Percentiles rank a stretch among this genome's conserved stretches.
phyloP scores from a whole-genome alignment of 2,329 filamentous ascomycete genomes.

The Aspergillus texensis region DNA sequence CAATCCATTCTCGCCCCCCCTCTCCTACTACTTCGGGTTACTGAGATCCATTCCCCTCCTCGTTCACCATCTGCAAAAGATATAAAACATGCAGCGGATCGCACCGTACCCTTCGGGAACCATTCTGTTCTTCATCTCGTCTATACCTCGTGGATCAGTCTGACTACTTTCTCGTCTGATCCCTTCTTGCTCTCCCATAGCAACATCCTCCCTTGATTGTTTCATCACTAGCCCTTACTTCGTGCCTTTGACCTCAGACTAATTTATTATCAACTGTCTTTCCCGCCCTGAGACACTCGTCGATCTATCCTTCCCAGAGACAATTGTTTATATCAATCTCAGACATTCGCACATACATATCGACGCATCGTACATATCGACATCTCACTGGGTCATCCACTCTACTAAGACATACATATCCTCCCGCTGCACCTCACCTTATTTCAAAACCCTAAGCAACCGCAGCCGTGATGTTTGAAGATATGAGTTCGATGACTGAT shows the following conservation, averaged over 20 bases:
- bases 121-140: conserved; percentile 27
- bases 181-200: conserved; percentile 13
- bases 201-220: conserved; percentile 19
- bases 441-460: not conserved
- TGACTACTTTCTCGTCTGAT: conserved; percentile 16
- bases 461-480: conserved; percentile 32
- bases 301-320: not conserved
- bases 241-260: not conserved
- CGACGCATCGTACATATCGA: conserved; percentile 11
- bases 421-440: conserved; percentile 4
- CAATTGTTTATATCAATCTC: conserved; percentile 11
- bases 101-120: conserved; percentile 21
- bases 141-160: conserved; percentile 29
- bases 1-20: conserved; percentile 10
- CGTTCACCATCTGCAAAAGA: conserved; percentile 28
- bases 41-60: conserved; percentile 16
- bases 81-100: conserved; percentile 41
- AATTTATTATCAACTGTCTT: not conserved
- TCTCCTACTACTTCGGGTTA: not conserved
- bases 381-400: conserved; percentile 11
- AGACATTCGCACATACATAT: conserved; percentile 13
- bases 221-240: conserved; percentile 6
- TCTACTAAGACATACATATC: conserved; percentile 24
- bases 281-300: not conserved
- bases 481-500: conserved; percentile 33